Evolutionary conservation across 2,329 filamentous ascomycete species (phyloP).

Genomic region (Rhinocladiella similis): DNA sequence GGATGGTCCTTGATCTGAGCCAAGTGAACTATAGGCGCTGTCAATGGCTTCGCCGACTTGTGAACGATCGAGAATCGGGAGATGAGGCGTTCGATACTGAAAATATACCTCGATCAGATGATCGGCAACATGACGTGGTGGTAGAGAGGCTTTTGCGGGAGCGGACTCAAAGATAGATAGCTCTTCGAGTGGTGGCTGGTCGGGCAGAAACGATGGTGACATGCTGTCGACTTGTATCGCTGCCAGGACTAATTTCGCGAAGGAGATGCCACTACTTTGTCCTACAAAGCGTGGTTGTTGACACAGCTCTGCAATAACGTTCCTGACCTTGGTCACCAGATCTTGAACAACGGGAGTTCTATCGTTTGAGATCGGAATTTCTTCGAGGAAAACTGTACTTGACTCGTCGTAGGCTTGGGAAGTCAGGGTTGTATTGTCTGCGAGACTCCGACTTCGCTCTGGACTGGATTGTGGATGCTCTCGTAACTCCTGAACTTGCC

Average conservation of each 20-base stretch:
- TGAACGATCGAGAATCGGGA: conserved; percentile 34
- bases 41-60: conserved; percentile 32
- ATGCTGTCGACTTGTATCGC: conserved; percentile 28
- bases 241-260: conserved; percentile 38
- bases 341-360: conserved; percentile 1
- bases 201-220: conserved; percentile 1
- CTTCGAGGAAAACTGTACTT: background rate
- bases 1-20: no score
- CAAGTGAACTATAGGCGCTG: conserved; percentile 28
- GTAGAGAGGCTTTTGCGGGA: conserved; percentile 31
- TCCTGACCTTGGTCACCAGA: conserved; percentile 11
- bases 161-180: background rate
- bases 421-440: background rate
- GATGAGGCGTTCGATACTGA: conserved; percentile 36
- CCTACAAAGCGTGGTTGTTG: conserved; percentile 36
- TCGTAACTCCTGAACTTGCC: conserved; percentile 24
- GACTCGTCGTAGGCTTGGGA: background rate
- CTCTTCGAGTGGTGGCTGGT: conserved; percentile 18
- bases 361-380: background rate
- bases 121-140: conserved; percentile 36
- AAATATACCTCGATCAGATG: conserved; percentile 38
- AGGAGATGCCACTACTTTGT: conserved; percentile 35
- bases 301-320: conserved; percentile 11
- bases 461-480: background rate
- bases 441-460: background rate